Evolutionary conservation across 352 stramenopile genomes (phyloP), one percentile per base, ranked within the genome.

Genomic region (Phytophthora litchii): DNA sequence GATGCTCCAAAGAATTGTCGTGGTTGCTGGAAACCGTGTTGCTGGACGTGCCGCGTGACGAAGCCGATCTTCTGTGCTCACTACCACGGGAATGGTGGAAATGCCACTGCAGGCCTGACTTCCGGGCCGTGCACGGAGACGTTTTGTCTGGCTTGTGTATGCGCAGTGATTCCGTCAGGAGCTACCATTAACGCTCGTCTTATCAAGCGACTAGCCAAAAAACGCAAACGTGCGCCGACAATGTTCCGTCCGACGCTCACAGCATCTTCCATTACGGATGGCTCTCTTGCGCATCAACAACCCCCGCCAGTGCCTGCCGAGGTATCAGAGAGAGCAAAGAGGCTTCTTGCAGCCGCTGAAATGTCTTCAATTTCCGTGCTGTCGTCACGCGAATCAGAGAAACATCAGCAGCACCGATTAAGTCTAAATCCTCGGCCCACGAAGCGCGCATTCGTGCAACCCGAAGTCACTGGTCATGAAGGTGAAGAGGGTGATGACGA

Each of bases 51-150:
- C 61, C 77, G 77, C 35, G 77, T 90, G 19, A 85, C 67, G 12
- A 80, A 85, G 47, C 83, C 83, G 0, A 90, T 92, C 49, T 92
- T 90, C 60, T 92, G 83, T 34, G 81, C 78, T 6, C 76, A 92
- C 23, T 79, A 73, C 21, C 80, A 91, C 60, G 49, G 31, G 7
- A 68, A 57, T 35, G 45, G 48, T 19, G 40, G 69, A 12, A 61
- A 51, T 20, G 53, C 78, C 23, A 29, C 70, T 32, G 35, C 53
- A 4, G 48, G 49, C 0, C 29, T 64, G 16, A 55, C 51, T 4
- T 67, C 57, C 2, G 65, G 56, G 12, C 78, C 79, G 8, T 92
- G 83, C 61, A 89, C 76, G 2, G 83, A 92, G 61, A 89, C 74
- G 1, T 92, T 92, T 44, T 92, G 83, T 54, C 64, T 91, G 4